These are phyloP conservation scores for Eragrostis curvula DNA, from an alignment of 176 grass and related monocot genomes.

Conservation along the genomic window DNA sequence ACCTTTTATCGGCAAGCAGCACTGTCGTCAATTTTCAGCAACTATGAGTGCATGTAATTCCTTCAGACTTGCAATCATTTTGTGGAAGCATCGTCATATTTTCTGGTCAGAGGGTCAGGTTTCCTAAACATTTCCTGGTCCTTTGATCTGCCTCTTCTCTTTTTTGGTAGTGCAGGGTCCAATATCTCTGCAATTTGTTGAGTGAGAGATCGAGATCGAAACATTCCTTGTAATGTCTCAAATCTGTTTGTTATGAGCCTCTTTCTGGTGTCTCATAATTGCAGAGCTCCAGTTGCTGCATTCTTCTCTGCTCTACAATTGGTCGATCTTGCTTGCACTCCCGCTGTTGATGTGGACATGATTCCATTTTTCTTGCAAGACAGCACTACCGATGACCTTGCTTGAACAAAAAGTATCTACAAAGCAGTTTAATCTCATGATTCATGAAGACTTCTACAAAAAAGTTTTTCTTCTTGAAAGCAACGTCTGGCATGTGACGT, in stretches of 20 bases:
- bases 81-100: not conserved
- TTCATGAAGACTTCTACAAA: too few species aligned
- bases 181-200: slow-evolving; percentile 23
- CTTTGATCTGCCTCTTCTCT: not conserved
- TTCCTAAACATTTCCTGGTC: not conserved
- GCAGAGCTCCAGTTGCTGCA: not conserved
- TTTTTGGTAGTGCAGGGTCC: slow-evolving; percentile 39
- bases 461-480: too few species aligned
- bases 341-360: not conserved
- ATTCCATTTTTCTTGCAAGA: not conserved
- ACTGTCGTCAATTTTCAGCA: slow-evolving; percentile 21
- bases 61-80: slow-evolving; percentile 32
- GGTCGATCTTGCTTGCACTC: not conserved
- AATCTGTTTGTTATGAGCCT: too few species aligned
- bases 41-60: not conserved
- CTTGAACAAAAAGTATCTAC: not conserved
- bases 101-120: slow-evolving; percentile 22
- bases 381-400: not conserved
- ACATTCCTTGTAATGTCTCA: not conserved
- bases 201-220: not conserved
- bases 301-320: not conserved
- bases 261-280: too few species aligned
- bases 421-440: too few species aligned
- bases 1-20: not conserved
- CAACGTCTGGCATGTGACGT: too few species aligned